Evolutionary conservation across 1,284 basidiomycete genomes (phyloP).

Genomic region (Thelephora terrestris): DNA sequence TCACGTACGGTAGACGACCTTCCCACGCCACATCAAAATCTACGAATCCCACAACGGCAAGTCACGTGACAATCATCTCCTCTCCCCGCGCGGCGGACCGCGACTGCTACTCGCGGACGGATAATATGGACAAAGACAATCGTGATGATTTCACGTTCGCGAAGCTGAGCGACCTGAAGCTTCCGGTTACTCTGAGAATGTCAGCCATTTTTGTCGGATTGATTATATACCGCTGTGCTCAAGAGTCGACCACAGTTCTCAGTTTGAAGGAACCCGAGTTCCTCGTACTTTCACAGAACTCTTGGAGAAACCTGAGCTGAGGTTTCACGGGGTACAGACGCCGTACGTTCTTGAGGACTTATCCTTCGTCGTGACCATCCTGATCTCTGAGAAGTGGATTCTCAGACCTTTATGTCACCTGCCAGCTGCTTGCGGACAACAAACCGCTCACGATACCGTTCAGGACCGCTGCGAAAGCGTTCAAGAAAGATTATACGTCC

Average conservation of each 20-base stretch:
- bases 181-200: slow-evolving; percentile 85
- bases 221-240: background rate
- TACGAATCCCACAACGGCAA: too few relatives aligned
- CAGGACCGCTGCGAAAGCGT: slow-evolving; percentile 87
- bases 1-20: slow-evolving; percentile 5
- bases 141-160: slow-evolving; percentile 86
- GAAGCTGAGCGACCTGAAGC: slow-evolving; percentile 75
- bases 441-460: slow-evolving; percentile 87
- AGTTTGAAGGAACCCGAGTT: slow-evolving; percentile 71
- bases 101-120: too few relatives aligned
- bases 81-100: too few relatives aligned
- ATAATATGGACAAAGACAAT: slow-evolving; percentile 63
- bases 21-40: too few relatives aligned
- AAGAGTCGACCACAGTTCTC: slow-evolving; percentile 43
- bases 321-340: slow-evolving; percentile 67
- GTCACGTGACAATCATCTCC: too few relatives aligned
- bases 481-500: slow-evolving; percentile 75
- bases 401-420: slow-evolving; percentile 88
- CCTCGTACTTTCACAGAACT: slow-evolving; percentile 66
- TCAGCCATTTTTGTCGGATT: slow-evolving; percentile 26
- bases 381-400: slow-evolving; percentile 42
- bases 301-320: slow-evolving; percentile 66
- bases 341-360: slow-evolving; percentile 38
- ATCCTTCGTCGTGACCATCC: slow-evolving; percentile 15
- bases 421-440: slow-evolving; percentile 87